Conservation (phyloP, 352 stramenopile genomes). For the Elongisporangium prolatum region DNA sequence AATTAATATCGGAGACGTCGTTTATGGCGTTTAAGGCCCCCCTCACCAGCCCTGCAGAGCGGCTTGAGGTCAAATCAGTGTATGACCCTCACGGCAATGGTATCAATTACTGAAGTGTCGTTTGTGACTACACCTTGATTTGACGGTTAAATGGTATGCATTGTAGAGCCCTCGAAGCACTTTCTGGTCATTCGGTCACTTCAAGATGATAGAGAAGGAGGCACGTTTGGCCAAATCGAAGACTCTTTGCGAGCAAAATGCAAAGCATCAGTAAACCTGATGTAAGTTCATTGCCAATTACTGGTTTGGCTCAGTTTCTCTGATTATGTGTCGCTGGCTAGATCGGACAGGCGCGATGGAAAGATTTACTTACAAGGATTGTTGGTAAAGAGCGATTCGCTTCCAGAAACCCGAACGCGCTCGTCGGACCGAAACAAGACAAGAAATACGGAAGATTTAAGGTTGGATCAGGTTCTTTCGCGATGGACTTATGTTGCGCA, state of each 20-base stretch:
- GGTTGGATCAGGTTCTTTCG: background rate
- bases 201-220: constrained; percentile 20
- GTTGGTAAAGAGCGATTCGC: constrained; percentile 14
- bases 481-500: background rate
- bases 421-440: constrained; percentile 2
- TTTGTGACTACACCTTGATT: background rate
- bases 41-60: constrained; percentile 10
- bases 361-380: constrained; percentile 22
- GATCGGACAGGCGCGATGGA: constrained; percentile 21
- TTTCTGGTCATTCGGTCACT: constrained; percentile 26
- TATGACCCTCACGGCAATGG: constrained; percentile 19
- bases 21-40: constrained; percentile 20
- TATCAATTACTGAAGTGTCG: constrained; percentile 3
- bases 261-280: constrained; percentile 7
- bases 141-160: background rate
- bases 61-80: constrained; percentile 12
- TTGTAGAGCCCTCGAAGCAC: constrained; percentile 26
- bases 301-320: background rate
- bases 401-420: constrained; percentile 8
- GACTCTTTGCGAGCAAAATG: constrained; percentile 11
- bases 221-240: constrained; percentile 11
- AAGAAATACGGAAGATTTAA: background rate
- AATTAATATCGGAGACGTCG: constrained; percentile 21
- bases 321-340: constrained; percentile 4
- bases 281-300: constrained; percentile 8